Conservation (phyloP, 1,139 yeast genomes). For the Protomyces inundatus region DNA sequence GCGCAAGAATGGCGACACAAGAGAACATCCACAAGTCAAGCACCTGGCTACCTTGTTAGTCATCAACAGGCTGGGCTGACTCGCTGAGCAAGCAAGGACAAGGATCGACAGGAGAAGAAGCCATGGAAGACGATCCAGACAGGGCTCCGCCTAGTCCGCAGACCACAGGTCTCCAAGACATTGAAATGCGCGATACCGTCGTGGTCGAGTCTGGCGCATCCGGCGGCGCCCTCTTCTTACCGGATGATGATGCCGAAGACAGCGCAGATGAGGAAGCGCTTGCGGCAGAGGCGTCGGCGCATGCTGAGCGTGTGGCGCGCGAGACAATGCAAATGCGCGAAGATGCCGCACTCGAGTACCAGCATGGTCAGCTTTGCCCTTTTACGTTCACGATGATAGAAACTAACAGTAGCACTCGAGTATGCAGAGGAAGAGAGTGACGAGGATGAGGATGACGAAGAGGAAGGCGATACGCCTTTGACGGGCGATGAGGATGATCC, state of each 20-base stretch:
- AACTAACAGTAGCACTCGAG: neutral
- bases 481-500: conserved; percentile 54
- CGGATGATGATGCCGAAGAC: conserved; percentile 2
- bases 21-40: neutral
- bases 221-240: conserved; percentile 18
- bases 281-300: neutral
- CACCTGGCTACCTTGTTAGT: too few species aligned
- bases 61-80: too few species aligned
- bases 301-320: neutral
- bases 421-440: neutral
- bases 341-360: neutral
- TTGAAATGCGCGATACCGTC: conserved; percentile 2
- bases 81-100: neutral
- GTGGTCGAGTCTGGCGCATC: conserved; percentile 20
- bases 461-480: conserved; percentile 31
- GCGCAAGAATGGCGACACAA: neutral
- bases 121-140: conserved; percentile 21
- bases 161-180: neutral
- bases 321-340: neutral
- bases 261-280: conserved; percentile 4
- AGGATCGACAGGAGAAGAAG: neutral
- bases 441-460: conserved; percentile 30
- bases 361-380: neutral
- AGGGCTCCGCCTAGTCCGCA: conserved; percentile 1
- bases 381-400: neutral